Evolutionary conservation across 75 land plant species (phyloP).

Genomic region (Larix kaempferi): DNA sequence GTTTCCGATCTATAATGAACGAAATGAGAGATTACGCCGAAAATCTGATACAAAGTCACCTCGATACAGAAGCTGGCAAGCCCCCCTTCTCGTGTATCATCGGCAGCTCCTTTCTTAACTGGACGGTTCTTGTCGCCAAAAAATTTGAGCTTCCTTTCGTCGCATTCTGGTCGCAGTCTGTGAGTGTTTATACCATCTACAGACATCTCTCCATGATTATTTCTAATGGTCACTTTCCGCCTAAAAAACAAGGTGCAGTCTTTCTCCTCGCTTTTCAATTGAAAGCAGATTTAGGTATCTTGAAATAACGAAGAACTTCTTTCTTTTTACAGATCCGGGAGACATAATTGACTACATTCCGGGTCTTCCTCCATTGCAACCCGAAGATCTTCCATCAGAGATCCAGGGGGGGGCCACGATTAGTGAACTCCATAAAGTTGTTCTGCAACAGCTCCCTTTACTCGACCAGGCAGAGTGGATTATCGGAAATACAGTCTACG

Average conservation of each 20-base stretch:
- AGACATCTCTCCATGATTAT: not conserved
- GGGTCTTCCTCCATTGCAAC: conserved; percentile 9
- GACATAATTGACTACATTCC: conserved; percentile 9
- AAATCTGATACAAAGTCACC: not conserved
- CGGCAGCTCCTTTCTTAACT: conserved; percentile 35
- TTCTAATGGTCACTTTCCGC: not conserved
- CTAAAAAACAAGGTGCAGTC: not conserved
- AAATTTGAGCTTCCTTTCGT: conserved; percentile 16
- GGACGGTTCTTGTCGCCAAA: conserved; percentile 33
- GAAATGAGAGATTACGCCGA: not conserved
- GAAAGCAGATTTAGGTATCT: no score
- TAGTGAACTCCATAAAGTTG: not conserved
- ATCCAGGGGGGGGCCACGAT: not conserved
- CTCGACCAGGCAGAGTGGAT: not conserved
- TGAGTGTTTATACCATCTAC: conserved; percentile 23
- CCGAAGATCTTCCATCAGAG: not conserved
- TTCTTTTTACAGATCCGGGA: no score
- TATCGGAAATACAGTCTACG: conserved; percentile 4
- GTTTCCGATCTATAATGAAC: not conserved
- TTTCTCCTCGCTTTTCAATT: not conserved
- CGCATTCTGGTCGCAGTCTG: conserved; percentile 42
- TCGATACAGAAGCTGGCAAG: conserved; percentile 13
- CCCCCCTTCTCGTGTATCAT: conserved; percentile 29
- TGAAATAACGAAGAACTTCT: no score
- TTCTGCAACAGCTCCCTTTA: not conserved